These are phyloP conservation scores for Gamsiella multidivaricata DNA, from an alignment of 192 early-diverging fungal genomes.

Conservation along the genomic window DNA sequence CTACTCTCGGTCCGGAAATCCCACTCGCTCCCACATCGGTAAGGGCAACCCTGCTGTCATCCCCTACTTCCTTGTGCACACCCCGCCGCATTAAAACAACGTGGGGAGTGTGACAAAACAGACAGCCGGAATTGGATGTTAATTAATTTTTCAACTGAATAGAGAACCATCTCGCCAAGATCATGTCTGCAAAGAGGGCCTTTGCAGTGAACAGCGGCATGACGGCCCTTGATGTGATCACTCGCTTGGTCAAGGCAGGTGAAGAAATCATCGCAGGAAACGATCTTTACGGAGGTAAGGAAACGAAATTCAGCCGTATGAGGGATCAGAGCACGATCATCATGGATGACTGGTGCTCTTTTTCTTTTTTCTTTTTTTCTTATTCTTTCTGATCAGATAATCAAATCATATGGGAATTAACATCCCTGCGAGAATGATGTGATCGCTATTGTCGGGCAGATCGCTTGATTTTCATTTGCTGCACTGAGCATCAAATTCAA, in stretches of 20 bases:
- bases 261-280: slow-evolving; percentile 95
- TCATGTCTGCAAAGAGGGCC: slow-evolving; percentile 89
- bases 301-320: neutral
- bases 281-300: slow-evolving; percentile 93
- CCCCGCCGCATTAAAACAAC: no score
- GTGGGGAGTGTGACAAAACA: no score
- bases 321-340: neutral
- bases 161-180: slow-evolving; percentile 94
- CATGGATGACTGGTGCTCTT: slow-evolving; percentile 9
- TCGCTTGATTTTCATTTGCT: slow-evolving; percentile 28
- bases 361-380: no score
- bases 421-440: slow-evolving; percentile 32
- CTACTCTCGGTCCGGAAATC: slow-evolving; percentile 97
- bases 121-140: neutral
- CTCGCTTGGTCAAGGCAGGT: slow-evolving; percentile 85
- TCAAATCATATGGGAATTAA: no score
- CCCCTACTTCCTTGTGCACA: no score
- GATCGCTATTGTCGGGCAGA: slow-evolving; percentile 3
- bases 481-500: no score
- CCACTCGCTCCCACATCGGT: slow-evolving; percentile 93
- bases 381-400: no score
- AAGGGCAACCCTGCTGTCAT: slow-evolving; percentile 4
- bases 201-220: slow-evolving; percentile 93
- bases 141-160: slow-evolving; percentile 1
- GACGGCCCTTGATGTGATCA: slow-evolving; percentile 93